Evolutionary conservation across 139 green algal genomes (phyloP), one percentile per base, ranked within the genome.

Genomic region (Spirogloea muscicola): DNA sequence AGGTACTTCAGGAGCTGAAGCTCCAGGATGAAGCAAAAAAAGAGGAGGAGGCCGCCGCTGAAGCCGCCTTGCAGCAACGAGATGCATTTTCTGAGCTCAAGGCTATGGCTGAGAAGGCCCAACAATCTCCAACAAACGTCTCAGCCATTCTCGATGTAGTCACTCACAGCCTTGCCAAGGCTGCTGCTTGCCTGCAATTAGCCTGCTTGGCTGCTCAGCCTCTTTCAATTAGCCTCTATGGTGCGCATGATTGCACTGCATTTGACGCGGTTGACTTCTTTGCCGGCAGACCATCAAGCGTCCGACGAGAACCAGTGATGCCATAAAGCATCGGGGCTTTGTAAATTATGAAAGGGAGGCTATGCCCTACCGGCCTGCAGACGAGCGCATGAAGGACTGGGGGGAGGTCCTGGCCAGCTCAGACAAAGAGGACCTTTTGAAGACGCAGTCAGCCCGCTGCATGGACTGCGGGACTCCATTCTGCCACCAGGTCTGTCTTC

Each of bases 381-480:
- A 79, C 21, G 93, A 96, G 82, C 87, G 93, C 33, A 37, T 97
- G 21, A 70, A 88, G 41, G 93, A 98, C 85, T 98, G 89, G 86
- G 84, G 86, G 2, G 93, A 98, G 83, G 92, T 97, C 46, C 48
- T 83, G 7, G 86, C 81, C 61, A 38, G 55, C 43, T 68, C 78
- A 9, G 79, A 81, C 38, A 75, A 81, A 13, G 70, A 69, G 0
- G 87, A 90, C 38, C 84, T 94, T n/a, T n/a, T 96, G 65, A 85
- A 91, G 77, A 95, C 87, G 25, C 92, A 97, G 85, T 42, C 85
- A 1, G 89, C 92, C 10, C 87, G 92, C 4, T 97, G 92, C 84
- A 97, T 97, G 92, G 84, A 92, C 84, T 97, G 92, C 80, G 92
- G 92, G 61, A 96, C 90, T 2, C 92, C 92, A 57, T 97, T 93